Conservation (phyloP, 2,329 filamentous ascomycete species). For the Apiospora aurea region DNA sequence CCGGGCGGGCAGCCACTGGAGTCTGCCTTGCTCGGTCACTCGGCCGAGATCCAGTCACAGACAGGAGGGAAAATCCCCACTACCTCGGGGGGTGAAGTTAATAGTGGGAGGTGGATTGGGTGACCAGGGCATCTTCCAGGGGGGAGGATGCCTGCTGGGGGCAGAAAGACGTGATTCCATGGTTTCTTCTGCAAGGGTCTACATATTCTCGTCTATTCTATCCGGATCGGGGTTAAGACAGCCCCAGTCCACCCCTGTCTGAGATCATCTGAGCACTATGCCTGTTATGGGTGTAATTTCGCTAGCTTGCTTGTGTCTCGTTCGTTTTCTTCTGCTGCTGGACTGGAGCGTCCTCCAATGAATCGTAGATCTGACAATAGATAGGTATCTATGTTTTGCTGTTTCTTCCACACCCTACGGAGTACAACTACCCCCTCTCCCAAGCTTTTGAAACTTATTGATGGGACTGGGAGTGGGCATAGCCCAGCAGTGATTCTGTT, state of each 20-base stretch:
- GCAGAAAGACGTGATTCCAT: background rate
- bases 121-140: background rate
- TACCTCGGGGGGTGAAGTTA: background rate
- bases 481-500: background rate
- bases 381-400: background rate
- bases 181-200: background rate
- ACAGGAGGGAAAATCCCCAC: background rate
- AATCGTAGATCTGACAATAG: background rate
- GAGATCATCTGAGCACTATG: conserved; percentile 13
- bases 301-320: background rate
- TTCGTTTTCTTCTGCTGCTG: background rate
- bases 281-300: background rate
- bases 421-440: background rate
- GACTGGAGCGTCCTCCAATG: background rate
- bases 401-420: background rate
- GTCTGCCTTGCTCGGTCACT: background rate
- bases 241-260: background rate
- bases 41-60: background rate
- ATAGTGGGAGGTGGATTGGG: background rate
- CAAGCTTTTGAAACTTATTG: too few relatives aligned
- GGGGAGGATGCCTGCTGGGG: background rate
- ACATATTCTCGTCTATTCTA: conserved; percentile 16
- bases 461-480: background rate
- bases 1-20: background rate
- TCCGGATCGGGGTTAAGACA: background rate